These are phyloP conservation scores for Apostasia ramifera DNA, from an alignment of 106 monocot genomes.

Conservation along the genomic window DNA sequence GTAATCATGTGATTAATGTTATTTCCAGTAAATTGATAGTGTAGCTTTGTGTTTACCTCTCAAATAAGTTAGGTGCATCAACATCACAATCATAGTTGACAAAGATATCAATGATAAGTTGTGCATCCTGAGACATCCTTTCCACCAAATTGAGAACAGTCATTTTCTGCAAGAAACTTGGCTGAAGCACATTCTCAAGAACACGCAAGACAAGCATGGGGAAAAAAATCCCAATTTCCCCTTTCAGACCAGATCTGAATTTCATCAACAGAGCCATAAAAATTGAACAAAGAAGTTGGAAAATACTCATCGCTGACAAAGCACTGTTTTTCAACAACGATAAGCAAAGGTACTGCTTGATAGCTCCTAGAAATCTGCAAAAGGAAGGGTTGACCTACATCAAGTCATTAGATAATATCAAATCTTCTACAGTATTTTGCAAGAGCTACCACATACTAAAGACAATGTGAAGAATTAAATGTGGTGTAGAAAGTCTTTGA, in stretches of 20 bases:
- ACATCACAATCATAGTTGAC: conserved; percentile 99
- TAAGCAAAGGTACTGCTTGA: conserved; percentile 94
- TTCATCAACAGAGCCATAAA: conserved; percentile 69
- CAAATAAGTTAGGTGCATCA: conserved; percentile 95
- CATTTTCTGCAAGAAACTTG: conserved; percentile 95
- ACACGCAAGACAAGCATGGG: conserved; percentile 94
- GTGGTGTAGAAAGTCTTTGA: no score
- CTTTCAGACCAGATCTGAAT: conserved; percentile 90
- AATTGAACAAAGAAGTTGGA: conserved; percentile 93
- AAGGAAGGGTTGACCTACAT: not conserved
- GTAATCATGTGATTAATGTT: not conserved
- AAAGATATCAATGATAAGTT: conserved; percentile 88
- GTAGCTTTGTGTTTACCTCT: conserved; percentile 43
- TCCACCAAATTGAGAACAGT: conserved; percentile 87
- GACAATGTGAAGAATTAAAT: no score
- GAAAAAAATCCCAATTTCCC: conserved; percentile 95
- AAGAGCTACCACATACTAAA: no score
- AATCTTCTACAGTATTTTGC: no score
- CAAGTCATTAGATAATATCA: no score
- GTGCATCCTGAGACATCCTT: conserved; percentile 81
- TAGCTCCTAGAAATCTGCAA: conserved; percentile 91
- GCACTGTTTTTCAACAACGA: conserved; percentile 98
- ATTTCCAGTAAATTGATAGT: not conserved
- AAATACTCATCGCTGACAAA: conserved; percentile 85
- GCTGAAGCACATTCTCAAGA: conserved; percentile 92